Conservation (phyloP, 768 basidiomycete genomes). For the Tricholomella constricta region DNA sequence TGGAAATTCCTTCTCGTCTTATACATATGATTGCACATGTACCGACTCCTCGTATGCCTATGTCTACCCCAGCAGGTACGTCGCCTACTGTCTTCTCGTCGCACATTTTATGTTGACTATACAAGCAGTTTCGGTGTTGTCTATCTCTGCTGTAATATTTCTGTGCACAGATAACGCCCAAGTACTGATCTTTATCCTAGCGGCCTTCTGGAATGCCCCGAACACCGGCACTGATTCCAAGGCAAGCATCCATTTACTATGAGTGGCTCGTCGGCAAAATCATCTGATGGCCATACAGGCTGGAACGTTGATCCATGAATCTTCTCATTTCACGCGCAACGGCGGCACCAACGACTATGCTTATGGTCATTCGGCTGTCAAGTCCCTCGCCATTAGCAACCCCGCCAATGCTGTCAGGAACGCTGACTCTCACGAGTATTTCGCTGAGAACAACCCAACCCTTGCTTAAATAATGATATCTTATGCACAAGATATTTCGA, state of each 20-base stretch:
- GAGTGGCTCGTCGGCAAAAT: no score
- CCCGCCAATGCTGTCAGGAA: conserved; percentile 39
- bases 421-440: conserved; percentile 53
- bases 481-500: no score
- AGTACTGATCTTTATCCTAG: no score
- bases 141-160: conserved; percentile 52
- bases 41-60: conserved; percentile 36
- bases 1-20: conserved; percentile 31
- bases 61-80: conserved; percentile 39
- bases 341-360: conserved; percentile 45
- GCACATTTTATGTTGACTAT: no score
- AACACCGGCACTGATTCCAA: conserved; percentile 52
- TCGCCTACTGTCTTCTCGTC: no score
- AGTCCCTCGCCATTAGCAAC: conserved; percentile 41
- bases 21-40: conserved; percentile 42
- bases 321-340: conserved; percentile 46
- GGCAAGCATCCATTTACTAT: no score
- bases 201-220: conserved; percentile 48
- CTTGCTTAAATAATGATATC: no score
- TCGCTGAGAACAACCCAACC: conserved; percentile 42
- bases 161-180: no score
- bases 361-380: conserved; percentile 45
- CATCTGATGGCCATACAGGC: no score
- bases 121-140: no score
- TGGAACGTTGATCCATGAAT: conserved; percentile 43